phyloP scores from a whole-genome alignment of 2,329 filamentous ascomycete genomes.

The Epichloe hybrida region DNA sequence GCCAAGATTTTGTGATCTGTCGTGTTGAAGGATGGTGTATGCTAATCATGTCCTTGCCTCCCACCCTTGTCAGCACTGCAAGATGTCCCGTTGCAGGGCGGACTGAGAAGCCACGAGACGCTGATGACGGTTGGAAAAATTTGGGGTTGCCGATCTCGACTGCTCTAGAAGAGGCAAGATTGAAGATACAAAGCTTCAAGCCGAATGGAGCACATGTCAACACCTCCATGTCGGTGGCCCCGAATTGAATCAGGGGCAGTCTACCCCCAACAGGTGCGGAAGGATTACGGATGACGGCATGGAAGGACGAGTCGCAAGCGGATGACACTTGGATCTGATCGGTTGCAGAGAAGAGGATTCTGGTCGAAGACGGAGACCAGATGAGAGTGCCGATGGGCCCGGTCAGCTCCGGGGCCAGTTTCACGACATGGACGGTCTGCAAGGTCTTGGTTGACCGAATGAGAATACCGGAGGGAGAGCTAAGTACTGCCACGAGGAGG shows the following conservation, averaged over 20 bases:
- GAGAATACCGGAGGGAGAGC: slow-evolving; percentile 32
- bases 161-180: slow-evolving; percentile 38
- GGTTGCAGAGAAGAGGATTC: slow-evolving; percentile 36
- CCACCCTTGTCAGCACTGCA: slow-evolving; percentile 52
- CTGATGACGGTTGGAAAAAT: slow-evolving; percentile 36
- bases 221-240: slow-evolving; percentile 39
- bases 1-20: slow-evolving; percentile 48
- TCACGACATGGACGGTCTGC: slow-evolving; percentile 33
- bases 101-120: slow-evolving; percentile 40
- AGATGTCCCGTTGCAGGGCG: slow-evolving; percentile 43
- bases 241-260: slow-evolving; percentile 39
- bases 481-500: slow-evolving; percentile 38
- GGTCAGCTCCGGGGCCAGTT: slow-evolving; percentile 32
- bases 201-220: slow-evolving; percentile 44
- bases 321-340: slow-evolving; percentile 42
- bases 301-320: slow-evolving; percentile 30
- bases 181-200: slow-evolving; percentile 46
- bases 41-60: slow-evolving; percentile 59
- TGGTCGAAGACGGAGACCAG: slow-evolving; percentile 45
- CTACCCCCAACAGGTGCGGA: slow-evolving; percentile 31
- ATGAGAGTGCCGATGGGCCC: slow-evolving; percentile 33
- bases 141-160: slow-evolving; percentile 51
- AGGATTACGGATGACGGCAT: slow-evolving; percentile 38
- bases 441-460: slow-evolving; percentile 39
- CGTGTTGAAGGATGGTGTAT: slow-evolving; percentile 49